A percentile compares a stretch with the other conserved stretches of the same genome.
Conservation (phyloP, 2,329 filamentous ascomycete species). For the Chalaropsis thielavioides region DNA sequence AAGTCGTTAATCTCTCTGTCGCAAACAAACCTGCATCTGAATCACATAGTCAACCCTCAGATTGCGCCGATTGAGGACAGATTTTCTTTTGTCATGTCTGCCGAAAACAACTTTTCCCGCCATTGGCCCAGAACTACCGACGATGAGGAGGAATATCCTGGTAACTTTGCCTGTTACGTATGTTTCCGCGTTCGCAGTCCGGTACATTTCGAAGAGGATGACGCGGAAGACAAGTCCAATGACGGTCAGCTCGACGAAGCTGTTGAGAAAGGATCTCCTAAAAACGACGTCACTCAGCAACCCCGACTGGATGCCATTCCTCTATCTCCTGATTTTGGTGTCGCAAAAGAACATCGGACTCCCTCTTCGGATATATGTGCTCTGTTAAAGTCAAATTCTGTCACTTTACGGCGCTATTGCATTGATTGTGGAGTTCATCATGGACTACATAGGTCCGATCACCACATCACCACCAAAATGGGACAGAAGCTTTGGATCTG, state of each 20-base stretch:
- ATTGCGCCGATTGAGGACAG: constrained; percentile 26
- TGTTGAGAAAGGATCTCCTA: background rate
- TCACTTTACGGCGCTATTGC: constrained; percentile 29
- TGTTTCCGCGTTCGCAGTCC: constrained; percentile 30
- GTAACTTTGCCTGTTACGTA: constrained; percentile 31
- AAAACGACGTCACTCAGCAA: background rate
- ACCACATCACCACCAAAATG: constrained; percentile 27
- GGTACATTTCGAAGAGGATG: constrained; percentile 28
- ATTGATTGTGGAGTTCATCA: constrained; percentile 29
- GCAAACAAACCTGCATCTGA: constrained; percentile 26
- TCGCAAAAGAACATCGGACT: background rate
- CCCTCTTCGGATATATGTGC: background rate
- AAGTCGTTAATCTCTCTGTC: constrained; percentile 30
- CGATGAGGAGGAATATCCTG: constrained; percentile 23
- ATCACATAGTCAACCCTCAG: constrained; percentile 25
- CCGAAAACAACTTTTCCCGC: constrained; percentile 29
- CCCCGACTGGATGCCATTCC: background rate
- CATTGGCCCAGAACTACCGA: constrained; percentile 26
- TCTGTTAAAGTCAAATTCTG: constrained; percentile 7
- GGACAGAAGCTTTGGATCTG: constrained; percentile 30
- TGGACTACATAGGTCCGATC: constrained; percentile 27
- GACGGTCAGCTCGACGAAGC: background rate
- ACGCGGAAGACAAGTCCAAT: constrained; percentile 20
- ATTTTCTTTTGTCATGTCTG: constrained; percentile 29
- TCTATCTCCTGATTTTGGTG: background rate